phyloP scores from a whole-genome alignment of 305 asterid species.

The Coffea humblotiana region DNA sequence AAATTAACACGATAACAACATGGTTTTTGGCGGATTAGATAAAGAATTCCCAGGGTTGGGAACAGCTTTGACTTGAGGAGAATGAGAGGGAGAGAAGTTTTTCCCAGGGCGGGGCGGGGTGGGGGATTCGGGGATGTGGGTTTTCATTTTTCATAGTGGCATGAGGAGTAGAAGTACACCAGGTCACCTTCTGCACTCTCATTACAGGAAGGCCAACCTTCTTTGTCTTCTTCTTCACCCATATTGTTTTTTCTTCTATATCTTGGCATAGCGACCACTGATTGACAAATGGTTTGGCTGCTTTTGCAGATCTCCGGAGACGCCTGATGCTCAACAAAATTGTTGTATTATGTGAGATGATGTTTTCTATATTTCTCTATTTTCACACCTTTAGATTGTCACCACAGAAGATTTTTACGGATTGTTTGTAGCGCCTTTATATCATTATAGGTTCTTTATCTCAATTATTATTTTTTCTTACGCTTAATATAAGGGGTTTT shows the following conservation, averaged over 20 bases:
- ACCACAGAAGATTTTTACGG: no score
- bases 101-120: no score
- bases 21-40: neutral
- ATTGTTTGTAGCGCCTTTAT: neutral
- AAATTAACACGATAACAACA: no score
- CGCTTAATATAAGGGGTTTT: neutral
- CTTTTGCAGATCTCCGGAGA: conserved; percentile 76
- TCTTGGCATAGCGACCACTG: neutral
- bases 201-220: neutral
- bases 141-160: no score
- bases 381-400: neutral
- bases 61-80: no score
- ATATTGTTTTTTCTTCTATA: neutral
- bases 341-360: conserved; percentile 68
- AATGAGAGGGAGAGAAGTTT: no score
- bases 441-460: neutral
- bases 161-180: neutral
- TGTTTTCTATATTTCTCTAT: neutral
- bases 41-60: neutral
- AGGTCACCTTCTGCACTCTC: neutral
- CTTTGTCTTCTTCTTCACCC: neutral
- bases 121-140: neutral
- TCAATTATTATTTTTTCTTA: neutral
- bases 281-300: conserved; percentile 15
- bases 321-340: conserved; percentile 71